These are phyloP conservation scores for Murraya koenigii DNA, from an alignment of 345 rosid genomes.

Conservation along the genomic window DNA sequence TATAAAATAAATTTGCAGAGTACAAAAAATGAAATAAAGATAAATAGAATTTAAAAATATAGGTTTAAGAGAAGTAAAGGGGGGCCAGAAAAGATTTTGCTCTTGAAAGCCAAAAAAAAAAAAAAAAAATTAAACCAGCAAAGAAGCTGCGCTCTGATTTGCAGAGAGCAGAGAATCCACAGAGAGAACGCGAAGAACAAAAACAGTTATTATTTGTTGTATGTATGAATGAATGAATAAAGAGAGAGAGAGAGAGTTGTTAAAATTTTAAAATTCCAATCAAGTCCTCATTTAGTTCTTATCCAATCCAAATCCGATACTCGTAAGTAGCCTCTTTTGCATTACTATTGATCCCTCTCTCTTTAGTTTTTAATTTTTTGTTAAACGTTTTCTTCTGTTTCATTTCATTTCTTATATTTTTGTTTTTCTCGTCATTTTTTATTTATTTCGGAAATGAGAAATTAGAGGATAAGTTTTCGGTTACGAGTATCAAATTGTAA, in stretches of 20 bases:
- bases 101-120: conserved; percentile 38
- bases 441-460: background rate
- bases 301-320: conserved; percentile 50
- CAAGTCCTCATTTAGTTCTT: conserved; percentile 31
- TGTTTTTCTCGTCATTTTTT: background rate
- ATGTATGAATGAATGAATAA: background rate
- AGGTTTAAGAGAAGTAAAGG: conserved; percentile 35
- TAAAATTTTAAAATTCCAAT: conserved; percentile 26
- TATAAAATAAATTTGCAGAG: background rate
- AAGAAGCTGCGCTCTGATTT: conserved; percentile 49
- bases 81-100: conserved; percentile 44
- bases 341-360: conserved; percentile 21
- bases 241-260: conserved; percentile 16
- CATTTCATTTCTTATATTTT: conserved; percentile 2
- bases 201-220: conserved; percentile 12
- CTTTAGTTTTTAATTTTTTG: background rate
- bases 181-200: conserved; percentile 47
- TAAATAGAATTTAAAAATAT: conserved; percentile 2
- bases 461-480: conserved; percentile 9
- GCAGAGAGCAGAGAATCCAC: conserved; percentile 62
- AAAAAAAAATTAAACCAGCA: background rate
- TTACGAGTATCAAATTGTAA: conserved; percentile 16
- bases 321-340: conserved; percentile 51
- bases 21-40: conserved; percentile 14
- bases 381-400: background rate